Evolutionary conservation across 495 filamentous ascomycete species (phyloP).

Genomic region (Talaromyces wortmannii): DNA sequence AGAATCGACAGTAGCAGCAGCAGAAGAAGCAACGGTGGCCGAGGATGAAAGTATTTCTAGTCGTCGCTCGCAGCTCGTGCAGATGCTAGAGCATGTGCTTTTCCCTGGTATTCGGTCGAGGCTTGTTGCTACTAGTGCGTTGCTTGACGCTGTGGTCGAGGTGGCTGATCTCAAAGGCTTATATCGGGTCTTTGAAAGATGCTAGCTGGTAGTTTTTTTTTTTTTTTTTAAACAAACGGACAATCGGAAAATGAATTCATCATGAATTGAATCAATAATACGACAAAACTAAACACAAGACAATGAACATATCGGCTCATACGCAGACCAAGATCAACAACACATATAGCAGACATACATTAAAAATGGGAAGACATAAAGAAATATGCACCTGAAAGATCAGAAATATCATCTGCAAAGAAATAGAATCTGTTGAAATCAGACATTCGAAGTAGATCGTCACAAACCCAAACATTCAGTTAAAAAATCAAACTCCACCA

Average conservation of each 20-base stretch:
- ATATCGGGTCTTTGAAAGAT: constrained; percentile 96
- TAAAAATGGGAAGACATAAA: constrained; percentile 2
- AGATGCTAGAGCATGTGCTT: constrained; percentile 73
- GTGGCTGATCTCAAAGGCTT: constrained; percentile 91
- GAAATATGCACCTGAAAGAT: constrained; percentile 3
- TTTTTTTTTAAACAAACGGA: background rate
- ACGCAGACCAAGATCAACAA: background rate
- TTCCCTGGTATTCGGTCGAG: constrained; percentile 84
- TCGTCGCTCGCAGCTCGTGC: constrained; percentile 57
- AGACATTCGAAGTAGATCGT: constrained; percentile 4
- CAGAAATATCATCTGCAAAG: background rate
- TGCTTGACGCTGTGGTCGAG: constrained; percentile 78
- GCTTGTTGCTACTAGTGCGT: constrained; percentile 72
- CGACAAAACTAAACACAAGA: background rate
- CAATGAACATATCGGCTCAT: background rate
- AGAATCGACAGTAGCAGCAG: constrained; percentile 5
- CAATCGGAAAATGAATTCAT: background rate
- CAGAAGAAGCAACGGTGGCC: constrained; percentile 13
- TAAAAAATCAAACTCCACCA: background rate
- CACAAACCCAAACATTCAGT: constrained; percentile 2
- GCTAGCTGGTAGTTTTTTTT: constrained; percentile 39
- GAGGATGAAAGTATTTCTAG: constrained; percentile 21
- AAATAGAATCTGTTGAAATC: background rate
- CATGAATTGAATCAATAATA: background rate
- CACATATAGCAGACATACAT: background rate